phyloP scores from a whole-genome alignment of 495 filamentous ascomycete genomes.

The Daldinia bambusicola region DNA sequence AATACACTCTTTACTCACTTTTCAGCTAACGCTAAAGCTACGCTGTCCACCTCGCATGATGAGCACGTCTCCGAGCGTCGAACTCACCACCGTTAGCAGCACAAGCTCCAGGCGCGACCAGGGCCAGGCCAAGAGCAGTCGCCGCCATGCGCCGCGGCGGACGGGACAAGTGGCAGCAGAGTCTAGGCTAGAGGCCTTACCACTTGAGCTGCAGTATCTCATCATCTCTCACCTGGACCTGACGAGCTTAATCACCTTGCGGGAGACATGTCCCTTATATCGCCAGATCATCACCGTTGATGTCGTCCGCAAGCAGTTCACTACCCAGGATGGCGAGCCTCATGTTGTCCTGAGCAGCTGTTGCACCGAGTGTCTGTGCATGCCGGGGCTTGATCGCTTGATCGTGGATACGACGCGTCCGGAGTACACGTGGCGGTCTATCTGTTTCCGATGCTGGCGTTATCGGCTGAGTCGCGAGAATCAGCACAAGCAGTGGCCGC shows the following conservation, averaged over 20 bases:
- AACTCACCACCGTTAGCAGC: constrained; percentile 34
- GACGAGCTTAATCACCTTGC: constrained; percentile 40
- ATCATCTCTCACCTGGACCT: constrained; percentile 46
- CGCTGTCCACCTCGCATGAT: constrained; percentile 35
- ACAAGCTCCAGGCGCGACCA: constrained; percentile 10
- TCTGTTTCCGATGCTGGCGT: constrained; percentile 49
- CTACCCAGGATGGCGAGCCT: constrained; percentile 12
- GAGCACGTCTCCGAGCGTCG: constrained; percentile 37
- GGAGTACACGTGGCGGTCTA: constrained; percentile 40
- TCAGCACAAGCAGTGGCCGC: constrained; percentile 46
- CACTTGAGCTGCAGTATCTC: constrained; percentile 46
- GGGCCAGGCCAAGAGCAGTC: not conserved
- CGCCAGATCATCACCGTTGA: constrained; percentile 45
- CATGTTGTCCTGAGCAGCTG: constrained; percentile 31
- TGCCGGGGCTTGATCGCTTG: constrained; percentile 47
- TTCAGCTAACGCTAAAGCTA: not conserved
- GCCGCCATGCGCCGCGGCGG: constrained; percentile 18
- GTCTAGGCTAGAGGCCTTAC: constrained; percentile 34
- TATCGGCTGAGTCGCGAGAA: constrained; percentile 39
- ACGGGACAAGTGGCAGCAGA: constrained; percentile 1
- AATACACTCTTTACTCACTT: constrained; percentile 24
- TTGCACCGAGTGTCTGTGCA: constrained; percentile 45
- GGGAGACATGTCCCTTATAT: constrained; percentile 40
- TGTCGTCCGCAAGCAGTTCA: constrained; percentile 41
- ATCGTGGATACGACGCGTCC: constrained; percentile 41